Base-by-base conservation (phyloP, 2,329 filamentous ascomycete species). In the Beauveria bassiana region DNA sequence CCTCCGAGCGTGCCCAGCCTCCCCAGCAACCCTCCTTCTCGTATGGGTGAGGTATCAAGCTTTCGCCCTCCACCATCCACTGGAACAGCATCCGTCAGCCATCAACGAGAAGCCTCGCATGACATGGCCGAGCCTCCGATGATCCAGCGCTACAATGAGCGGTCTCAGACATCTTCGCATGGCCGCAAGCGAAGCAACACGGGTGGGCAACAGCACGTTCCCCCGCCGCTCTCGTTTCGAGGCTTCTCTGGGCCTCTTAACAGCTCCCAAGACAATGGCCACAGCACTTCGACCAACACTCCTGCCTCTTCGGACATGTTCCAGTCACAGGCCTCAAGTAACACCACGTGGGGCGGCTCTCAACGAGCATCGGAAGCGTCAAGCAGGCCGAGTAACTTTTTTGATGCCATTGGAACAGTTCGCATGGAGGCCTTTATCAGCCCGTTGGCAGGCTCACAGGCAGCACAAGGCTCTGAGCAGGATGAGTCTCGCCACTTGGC, bases 361-460 rank as follows among this genome's bases (percentile, higher is more conserved):
- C 76, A 79, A 63, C 77, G 81, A n/a, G 81, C 80, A 3, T 83
- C 81, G 0, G 82, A 85, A 64, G 79, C 81, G 3, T 85, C 81
- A 1, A 82, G 79, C 10, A 72, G 75, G 6, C 75, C 77, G 0
- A 77, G 76, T 62, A 86, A 86, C 72, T 93, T 95, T 76, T 95
- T 95, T 70, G 92, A 96, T 68, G 89, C 89, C 1, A 88, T 96
- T 62, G 92, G 93, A 1, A 98, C 93, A 2, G 86, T 98, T 52
- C 86, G 95, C 31, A 98, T 99, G 93, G 93, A 98, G 73, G 95
- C 95, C 0, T 99, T 98, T 72, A 96, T 99, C 66, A 86, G 80
- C 67, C 85, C 85, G 0, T 72, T 87, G 12, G 77, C 82, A 1
- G 77, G 79, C 64, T 76, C 76, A 2, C 75, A 76, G 31, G 75